Evolutionary conservation across 441 rosid genomes (phyloP), one percentile per base, ranked within the genome.

Genomic region (Viola pubescens): DNA sequence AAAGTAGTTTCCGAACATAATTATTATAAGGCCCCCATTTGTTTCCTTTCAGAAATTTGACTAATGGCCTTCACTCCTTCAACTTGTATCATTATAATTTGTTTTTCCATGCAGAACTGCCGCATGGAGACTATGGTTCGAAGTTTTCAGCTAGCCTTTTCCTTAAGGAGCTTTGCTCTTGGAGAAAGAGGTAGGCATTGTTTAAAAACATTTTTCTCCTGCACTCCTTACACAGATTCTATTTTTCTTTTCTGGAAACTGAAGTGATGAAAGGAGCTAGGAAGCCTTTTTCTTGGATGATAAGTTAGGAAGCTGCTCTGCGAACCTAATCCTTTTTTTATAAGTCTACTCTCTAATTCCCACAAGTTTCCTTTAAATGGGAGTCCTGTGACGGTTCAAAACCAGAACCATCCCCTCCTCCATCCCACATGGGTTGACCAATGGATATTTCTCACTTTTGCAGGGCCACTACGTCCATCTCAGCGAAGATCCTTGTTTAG

Each of bases 141-240:
- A 66, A 85, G 96, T 75, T 88, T 86, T 64, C 98, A 85, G 79
- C 74, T 88, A 48, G 95, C 96, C 13, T 82, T 88, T 70, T 85
- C 96, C 57, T 78, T 82, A 62, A 77, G 90, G 66, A 67, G 77
- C 74, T 70, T 83, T 54, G 82, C 87, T 59, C 80, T 85, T 61
- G 80, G 71, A 65, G 89, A 9, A 46, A 3, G 88, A 82, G 88
- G 86, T 78, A 63, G 61, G 64, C 34, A 59, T 13, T 59, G 12
- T 5, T 44, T 45, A 13, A 34, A 10, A 42, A 40, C 48, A 41
- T 1, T 9, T 4, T 55, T 37, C 19, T 5, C 12, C 4, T 7
- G 16, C 19, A 7, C 42, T 9, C 8, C 49, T 46, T 9, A 9
- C 34, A 26, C 34, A 26, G 34, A 26, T 26, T 26, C 34, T 26